These are phyloP conservation scores for Trichoderma koningii DNA, from an alignment of 2,329 filamentous ascomycete species.

Conservation along the genomic window DNA sequence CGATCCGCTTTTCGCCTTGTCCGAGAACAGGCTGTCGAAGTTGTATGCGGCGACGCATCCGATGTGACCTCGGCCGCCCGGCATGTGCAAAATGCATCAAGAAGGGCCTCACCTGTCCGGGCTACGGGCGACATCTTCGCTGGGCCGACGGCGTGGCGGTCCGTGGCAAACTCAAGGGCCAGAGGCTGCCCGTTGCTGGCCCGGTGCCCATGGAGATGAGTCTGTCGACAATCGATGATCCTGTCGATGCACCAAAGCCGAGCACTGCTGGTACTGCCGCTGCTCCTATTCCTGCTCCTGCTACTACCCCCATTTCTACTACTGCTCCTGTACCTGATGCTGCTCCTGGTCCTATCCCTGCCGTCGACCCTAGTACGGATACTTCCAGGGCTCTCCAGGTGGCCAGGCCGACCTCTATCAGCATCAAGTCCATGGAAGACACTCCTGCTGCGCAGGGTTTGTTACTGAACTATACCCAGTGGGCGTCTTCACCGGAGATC, in stretches of 20 bases:
- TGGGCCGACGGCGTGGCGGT: slow-evolving; percentile 38
- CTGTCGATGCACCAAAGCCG: background rate
- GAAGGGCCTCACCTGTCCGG: slow-evolving; percentile 36
- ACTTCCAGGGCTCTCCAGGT: background rate
- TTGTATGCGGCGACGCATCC: slow-evolving; percentile 37
- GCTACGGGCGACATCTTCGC: slow-evolving; percentile 34
- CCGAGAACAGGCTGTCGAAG: slow-evolving; percentile 32
- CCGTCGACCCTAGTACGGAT: background rate
- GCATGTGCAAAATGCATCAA: slow-evolving; percentile 36
- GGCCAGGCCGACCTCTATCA: background rate
- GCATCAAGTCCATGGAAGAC: slow-evolving; percentile 13
- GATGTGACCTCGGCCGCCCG: slow-evolving; percentile 35
- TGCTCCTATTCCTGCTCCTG: background rate
- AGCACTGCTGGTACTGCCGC: too few species aligned
- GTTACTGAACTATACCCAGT: slow-evolving; percentile 29
- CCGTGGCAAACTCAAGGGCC: slow-evolving; percentile 34
- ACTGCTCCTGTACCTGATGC: background rate
- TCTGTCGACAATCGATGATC: slow-evolving; percentile 1
- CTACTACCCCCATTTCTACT: background rate
- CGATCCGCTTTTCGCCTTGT: background rate
- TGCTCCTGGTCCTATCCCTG: background rate
- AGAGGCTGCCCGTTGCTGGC: slow-evolving; percentile 29
- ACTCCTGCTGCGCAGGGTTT: background rate
- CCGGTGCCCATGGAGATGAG: slow-evolving; percentile 14
- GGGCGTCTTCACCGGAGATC: slow-evolving; percentile 32